phyloP scores from a whole-genome alignment of 306 rosid genomes.

The Inga leiocalycina region DNA sequence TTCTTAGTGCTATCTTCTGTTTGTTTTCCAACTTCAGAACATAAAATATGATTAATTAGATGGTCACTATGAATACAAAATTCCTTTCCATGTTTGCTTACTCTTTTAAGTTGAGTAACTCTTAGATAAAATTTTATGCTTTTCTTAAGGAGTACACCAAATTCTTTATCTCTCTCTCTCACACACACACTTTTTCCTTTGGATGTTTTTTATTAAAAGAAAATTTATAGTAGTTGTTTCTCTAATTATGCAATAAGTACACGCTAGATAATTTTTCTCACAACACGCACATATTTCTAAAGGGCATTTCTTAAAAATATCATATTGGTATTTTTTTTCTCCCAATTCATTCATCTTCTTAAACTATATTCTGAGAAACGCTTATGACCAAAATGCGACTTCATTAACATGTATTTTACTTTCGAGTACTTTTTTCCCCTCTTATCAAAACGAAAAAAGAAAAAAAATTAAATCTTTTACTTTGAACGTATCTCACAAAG shows the following conservation, averaged over 20 bases:
- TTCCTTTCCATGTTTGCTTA: not conserved
- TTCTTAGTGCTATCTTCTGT: not conserved
- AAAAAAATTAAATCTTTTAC: not conserved
- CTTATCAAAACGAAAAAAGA: too few species aligned
- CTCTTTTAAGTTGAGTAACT: conserved; percentile 12
- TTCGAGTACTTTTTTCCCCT: not conserved
- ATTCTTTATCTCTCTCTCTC: not conserved
- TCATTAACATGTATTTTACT: not conserved
- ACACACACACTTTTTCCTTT: not conserved
- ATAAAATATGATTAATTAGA: not conserved
- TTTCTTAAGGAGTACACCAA: conserved; percentile 13
- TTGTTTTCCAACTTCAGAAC: conserved; percentile 6
- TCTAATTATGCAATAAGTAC: not conserved
- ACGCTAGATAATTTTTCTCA: not conserved
- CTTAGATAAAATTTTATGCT: not conserved
- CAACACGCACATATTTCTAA: not conserved
- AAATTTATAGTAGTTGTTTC: not conserved
- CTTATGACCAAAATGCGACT: not conserved
- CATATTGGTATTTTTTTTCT: not conserved
- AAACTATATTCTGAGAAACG: not conserved
- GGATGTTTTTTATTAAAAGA: not conserved
- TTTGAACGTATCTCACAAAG: not conserved
- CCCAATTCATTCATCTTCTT: not conserved
- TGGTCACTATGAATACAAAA: not conserved
- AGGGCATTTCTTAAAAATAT: not conserved